phyloP scores from a whole-genome alignment of 805 yeast genomes.

The Henningerozyma blattae region DNA sequence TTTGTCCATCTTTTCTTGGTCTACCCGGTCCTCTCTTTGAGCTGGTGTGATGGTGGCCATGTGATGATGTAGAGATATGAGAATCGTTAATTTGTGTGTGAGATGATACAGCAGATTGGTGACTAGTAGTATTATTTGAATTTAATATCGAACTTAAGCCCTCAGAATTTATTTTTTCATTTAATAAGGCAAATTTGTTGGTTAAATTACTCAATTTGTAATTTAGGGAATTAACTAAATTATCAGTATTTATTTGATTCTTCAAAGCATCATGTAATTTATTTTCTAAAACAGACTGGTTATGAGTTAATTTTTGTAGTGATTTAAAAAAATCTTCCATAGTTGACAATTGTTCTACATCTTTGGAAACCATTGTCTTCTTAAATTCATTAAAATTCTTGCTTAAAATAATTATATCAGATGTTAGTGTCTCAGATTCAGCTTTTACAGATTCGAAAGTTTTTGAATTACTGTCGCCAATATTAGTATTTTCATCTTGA shows the following conservation, averaged over 20 bases:
- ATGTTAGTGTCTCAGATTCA: neutral
- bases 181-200: neutral
- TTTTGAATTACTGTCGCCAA: too few relatives aligned
- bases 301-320: constrained; percentile 20
- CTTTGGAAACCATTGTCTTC: neutral
- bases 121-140: neutral
- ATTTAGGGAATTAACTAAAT: constrained; percentile 20
- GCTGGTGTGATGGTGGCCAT: neutral
- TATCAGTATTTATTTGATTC: constrained; percentile 26
- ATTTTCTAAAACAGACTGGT: constrained; percentile 25
- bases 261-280: constrained; percentile 24
- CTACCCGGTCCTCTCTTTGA: constrained; percentile 24
- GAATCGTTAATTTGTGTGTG: neutral
- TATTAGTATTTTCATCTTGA: too few relatives aligned
- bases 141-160: neutral
- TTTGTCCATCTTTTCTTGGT: constrained; percentile 17
- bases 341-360: constrained; percentile 1
- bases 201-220: constrained; percentile 10
- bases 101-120: neutral
- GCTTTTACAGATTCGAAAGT: neutral
- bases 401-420: neutral
- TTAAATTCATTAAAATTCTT: neutral
- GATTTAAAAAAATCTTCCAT: constrained; percentile 16
- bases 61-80: neutral
- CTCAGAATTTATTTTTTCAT: constrained; percentile 1